Percentiles rank a stretch among this genome's conserved stretches.
Conservation (phyloP, 495 filamentous ascomycete species). For the Articulospora tetracladia region DNA sequence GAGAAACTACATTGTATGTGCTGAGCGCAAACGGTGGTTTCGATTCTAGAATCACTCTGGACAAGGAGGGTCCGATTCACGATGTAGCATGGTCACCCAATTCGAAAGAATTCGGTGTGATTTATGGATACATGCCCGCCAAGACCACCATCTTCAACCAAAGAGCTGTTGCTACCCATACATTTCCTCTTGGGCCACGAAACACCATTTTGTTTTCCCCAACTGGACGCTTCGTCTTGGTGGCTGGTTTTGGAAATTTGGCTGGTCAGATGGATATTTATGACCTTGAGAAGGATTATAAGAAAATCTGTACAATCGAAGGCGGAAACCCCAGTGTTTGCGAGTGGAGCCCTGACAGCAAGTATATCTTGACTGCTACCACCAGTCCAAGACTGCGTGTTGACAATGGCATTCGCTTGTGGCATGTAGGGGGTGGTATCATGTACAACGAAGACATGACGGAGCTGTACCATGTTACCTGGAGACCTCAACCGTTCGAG, state of each 20-base stretch:
- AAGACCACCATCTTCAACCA: slow-evolving; percentile 96
- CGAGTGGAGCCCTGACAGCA: slow-evolving; percentile 94
- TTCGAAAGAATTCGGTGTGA: slow-evolving; percentile 92
- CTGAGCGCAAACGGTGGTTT: slow-evolving; percentile 88
- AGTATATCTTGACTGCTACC: slow-evolving; percentile 91
- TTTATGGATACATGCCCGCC: slow-evolving; percentile 96
- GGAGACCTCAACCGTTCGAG: slow-evolving; percentile 69
- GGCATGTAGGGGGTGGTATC: slow-evolving; percentile 85
- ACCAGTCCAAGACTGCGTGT: slow-evolving; percentile 92
- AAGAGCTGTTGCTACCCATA: slow-evolving; percentile 73
- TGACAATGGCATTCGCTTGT: slow-evolving; percentile 93
- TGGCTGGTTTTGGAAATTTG: slow-evolving; percentile 96
- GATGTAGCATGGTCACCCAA: slow-evolving; percentile 98
- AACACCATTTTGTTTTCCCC: slow-evolving; percentile 97
- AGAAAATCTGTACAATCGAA: slow-evolving; percentile 89
- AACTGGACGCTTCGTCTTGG: slow-evolving; percentile 84
- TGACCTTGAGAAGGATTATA: slow-evolving; percentile 86
- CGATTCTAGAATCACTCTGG: slow-evolving; percentile 85
- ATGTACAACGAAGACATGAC: slow-evolving; percentile 94
- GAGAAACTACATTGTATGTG: slow-evolving; percentile 95
- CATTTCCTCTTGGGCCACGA: slow-evolving; percentile 77
- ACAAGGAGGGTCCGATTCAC: slow-evolving; percentile 98
- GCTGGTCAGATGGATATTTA: slow-evolving; percentile 97
- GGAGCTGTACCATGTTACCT: slow-evolving; percentile 89
- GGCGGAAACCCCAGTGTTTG: slow-evolving; percentile 93